Percentiles rank a stretch among this genome's conserved stretches.
Evolutionary conservation across 2,329 filamentous ascomycete genomes (phyloP).

Genomic region (Neonectria magnoliae): DNA sequence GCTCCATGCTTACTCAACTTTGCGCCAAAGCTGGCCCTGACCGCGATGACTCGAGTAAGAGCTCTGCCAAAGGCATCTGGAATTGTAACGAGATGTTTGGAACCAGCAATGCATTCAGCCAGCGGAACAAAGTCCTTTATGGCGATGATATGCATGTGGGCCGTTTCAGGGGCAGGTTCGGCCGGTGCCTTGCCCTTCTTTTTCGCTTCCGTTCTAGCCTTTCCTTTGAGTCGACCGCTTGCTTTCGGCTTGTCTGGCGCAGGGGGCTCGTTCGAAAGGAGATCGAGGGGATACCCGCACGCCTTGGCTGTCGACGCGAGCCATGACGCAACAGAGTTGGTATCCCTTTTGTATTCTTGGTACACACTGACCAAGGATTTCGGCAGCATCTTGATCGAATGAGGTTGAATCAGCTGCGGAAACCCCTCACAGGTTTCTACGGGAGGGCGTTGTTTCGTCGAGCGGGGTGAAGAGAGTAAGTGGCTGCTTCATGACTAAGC

Average conservation of each 20-base stretch:
- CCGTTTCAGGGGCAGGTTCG: background rate
- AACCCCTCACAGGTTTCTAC: too few relatives aligned
- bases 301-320: slow-evolving; percentile 52
- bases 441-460: too few relatives aligned
- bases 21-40: slow-evolving; percentile 43
- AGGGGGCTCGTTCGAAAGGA: slow-evolving; percentile 19
- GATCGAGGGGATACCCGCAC: slow-evolving; percentile 42
- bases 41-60: slow-evolving; percentile 49
- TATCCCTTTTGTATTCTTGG: slow-evolving; percentile 54
- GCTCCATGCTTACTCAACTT: slow-evolving; percentile 32
- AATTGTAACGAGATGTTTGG: slow-evolving; percentile 37
- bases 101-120: slow-evolving; percentile 48
- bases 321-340: slow-evolving; percentile 52
- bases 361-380: slow-evolving; percentile 45
- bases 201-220: slow-evolving; percentile 34
- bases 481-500: too few relatives aligned
- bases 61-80: slow-evolving; percentile 43
- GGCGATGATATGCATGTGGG: slow-evolving; percentile 47
- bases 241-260: background rate
- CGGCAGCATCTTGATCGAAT: slow-evolving; percentile 32
- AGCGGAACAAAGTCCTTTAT: slow-evolving; percentile 51
- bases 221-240: slow-evolving; percentile 41
- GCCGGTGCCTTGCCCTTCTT: slow-evolving; percentile 5
- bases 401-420: background rate
- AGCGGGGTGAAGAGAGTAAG: too few relatives aligned